phyloP scores from a whole-genome alignment of 2,329 filamentous ascomycete genomes.

The Capronia epimyces region DNA sequence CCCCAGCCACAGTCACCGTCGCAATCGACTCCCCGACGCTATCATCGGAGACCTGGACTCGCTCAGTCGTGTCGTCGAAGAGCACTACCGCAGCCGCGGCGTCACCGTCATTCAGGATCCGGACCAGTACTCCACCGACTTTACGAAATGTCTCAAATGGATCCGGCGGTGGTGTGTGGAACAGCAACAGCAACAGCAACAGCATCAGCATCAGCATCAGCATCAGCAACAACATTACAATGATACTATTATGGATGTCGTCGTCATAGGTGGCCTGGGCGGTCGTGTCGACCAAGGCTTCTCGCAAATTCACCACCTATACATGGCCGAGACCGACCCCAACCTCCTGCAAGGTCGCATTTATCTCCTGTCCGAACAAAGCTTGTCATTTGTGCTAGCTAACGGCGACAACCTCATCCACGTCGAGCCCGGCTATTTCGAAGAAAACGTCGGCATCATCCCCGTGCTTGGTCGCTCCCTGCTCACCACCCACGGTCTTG shows the following conservation, averaged over 20 bases:
- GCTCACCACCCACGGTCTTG: conserved; percentile 74
- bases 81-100: conserved; percentile 60
- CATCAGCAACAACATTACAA: conserved; percentile 17
- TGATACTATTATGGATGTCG: conserved; percentile 53
- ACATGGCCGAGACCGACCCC: conserved; percentile 39
- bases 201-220: conserved; percentile 7
- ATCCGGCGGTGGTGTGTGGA: conserved; percentile 38
- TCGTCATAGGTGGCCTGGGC: conserved; percentile 77
- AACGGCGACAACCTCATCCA: conserved; percentile 60
- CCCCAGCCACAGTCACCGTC: not conserved
- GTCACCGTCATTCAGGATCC: conserved; percentile 62
- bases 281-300: conserved; percentile 91
- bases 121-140: conserved; percentile 89
- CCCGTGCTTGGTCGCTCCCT: conserved; percentile 71
- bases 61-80: conserved; percentile 54
- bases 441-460: conserved; percentile 77
- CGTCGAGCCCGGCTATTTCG: conserved; percentile 46
- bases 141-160: conserved; percentile 70
- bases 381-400: conserved; percentile 75
- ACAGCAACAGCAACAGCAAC: conserved; percentile 15
- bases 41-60: conserved; percentile 94
- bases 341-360: conserved; percentile 53
- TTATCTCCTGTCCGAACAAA: conserved; percentile 75
- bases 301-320: conserved; percentile 81
- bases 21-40: conserved; percentile 52